A percentile compares a stretch with the other conserved stretches of the same genome.
phyloP scores from a whole-genome alignment of 495 filamentous ascomycete species.

The Penicillium lividum region DNA sequence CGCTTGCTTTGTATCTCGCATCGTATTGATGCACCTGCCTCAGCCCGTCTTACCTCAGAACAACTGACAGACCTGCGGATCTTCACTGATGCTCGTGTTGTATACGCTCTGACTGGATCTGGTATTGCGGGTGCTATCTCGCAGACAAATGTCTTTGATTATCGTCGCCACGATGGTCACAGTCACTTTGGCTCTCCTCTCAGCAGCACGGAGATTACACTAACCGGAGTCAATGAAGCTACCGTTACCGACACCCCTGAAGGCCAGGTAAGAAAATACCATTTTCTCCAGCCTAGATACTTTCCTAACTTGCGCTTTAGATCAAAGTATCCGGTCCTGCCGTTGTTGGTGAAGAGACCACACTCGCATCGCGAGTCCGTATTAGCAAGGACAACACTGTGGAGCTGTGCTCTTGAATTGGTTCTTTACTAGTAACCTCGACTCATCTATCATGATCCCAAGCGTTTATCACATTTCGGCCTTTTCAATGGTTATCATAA shows the following conservation, averaged over 20 bases:
- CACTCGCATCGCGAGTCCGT: slow-evolving; percentile 32
- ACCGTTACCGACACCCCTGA: slow-evolving; percentile 53
- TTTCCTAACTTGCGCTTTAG: slow-evolving; percentile 22
- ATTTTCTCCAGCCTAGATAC: background rate
- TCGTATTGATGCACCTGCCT: slow-evolving; percentile 34
- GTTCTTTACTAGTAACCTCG: background rate
- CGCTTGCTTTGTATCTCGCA: slow-evolving; percentile 53
- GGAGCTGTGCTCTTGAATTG: slow-evolving; percentile 23
- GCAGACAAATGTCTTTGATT: slow-evolving; percentile 87
- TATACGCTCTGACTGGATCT: slow-evolving; percentile 83
- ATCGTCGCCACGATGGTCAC: slow-evolving; percentile 58
- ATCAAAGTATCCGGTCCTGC: slow-evolving; percentile 43
- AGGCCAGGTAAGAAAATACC: slow-evolving; percentile 58
- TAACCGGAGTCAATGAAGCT: slow-evolving; percentile 60
- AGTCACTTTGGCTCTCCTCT: slow-evolving; percentile 83
- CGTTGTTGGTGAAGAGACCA: slow-evolving; percentile 35
- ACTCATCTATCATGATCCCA: background rate
- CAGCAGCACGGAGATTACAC: slow-evolving; percentile 73
- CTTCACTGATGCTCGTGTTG: slow-evolving; percentile 75
- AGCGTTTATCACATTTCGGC: slow-evolving; percentile 3
- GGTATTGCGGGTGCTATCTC: slow-evolving; percentile 80
- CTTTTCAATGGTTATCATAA: background rate
- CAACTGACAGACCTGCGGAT: slow-evolving; percentile 77
- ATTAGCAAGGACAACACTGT: slow-evolving; percentile 47
- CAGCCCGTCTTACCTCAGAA: slow-evolving; percentile 56